A percentile compares a stretch with the other conserved stretches of the same genome.
Evolutionary conservation across 169 alveolate species (phyloP).

Genomic region (Amoebophrya sp.): DNA sequence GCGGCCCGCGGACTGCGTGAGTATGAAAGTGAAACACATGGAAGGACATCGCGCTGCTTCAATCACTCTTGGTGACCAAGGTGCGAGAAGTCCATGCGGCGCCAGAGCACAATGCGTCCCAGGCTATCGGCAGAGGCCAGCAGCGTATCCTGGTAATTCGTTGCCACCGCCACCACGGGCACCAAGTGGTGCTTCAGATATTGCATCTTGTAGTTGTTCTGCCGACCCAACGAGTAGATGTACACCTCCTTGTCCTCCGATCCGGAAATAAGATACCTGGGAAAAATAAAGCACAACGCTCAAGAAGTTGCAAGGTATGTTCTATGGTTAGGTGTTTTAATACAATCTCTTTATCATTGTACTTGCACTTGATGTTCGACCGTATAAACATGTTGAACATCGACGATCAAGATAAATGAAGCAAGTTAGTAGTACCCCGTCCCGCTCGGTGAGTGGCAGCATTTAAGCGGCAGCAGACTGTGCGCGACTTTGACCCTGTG

Average conservation of each 20-base stretch:
- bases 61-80: no score
- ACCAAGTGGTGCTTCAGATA: conserved; percentile 27
- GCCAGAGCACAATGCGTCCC: conserved; percentile 34
- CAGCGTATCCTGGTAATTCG: conserved; percentile 29
- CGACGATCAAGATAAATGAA: no score
- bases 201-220: conserved; percentile 25
- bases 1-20: no score
- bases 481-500: conserved; percentile 30
- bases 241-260: conserved; percentile 37
- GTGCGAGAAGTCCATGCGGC: conserved; percentile 20
- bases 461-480: conserved; percentile 35
- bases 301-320: no score
- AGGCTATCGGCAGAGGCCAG: conserved; percentile 25
- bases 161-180: conserved; percentile 39
- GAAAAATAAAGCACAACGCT: no score
- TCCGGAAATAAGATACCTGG: conserved; percentile 33
- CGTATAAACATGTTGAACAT: no score
- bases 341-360: no score
- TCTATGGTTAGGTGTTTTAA: no score
- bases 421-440: conserved; percentile 16
- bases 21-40: no score
- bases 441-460: conserved; percentile 33
- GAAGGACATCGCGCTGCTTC: no score
- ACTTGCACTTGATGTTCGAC: no score
- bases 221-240: conserved; percentile 18